phyloP scores from a whole-genome alignment of 441 rosid genomes.

The Bruguiera hainesii region DNA sequence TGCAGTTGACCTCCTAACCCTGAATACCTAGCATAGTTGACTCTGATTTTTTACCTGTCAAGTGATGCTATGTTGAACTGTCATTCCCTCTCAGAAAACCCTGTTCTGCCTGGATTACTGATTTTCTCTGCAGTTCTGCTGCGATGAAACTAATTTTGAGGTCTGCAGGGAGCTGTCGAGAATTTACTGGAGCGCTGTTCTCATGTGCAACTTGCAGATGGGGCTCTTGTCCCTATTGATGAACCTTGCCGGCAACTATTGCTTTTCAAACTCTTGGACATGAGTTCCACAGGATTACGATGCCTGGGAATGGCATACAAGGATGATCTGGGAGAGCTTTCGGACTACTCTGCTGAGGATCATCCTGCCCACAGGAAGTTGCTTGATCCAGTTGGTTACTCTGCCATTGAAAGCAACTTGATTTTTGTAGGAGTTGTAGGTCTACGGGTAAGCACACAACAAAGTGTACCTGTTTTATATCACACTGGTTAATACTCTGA shows the following conservation, averaged over 20 bases:
- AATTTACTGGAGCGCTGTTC: conserved; percentile 76
- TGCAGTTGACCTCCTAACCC: no score
- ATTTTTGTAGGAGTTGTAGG: conserved; percentile 80
- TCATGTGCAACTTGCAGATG: conserved; percentile 73
- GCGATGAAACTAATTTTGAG: conserved; percentile 7
- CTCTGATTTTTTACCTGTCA: no score
- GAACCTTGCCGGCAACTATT: conserved; percentile 63
- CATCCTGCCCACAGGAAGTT: conserved; percentile 87
- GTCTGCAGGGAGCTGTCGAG: conserved; percentile 84
- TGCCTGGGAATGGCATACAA: conserved; percentile 85
- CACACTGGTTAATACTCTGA: neutral
- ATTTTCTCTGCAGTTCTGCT: neutral
- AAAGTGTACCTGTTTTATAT: conserved; percentile 3
- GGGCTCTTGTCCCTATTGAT: conserved; percentile 64
- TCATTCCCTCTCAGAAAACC: neutral
- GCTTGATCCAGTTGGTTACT: conserved; percentile 71
- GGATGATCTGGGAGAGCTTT: conserved; percentile 74
- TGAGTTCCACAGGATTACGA: conserved; percentile 83
- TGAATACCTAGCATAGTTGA: no score
- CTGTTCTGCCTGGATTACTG: neutral
- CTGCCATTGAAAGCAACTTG: conserved; percentile 58
- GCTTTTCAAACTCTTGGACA: conserved; percentile 54
- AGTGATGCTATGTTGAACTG: no score
- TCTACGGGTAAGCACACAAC: conserved; percentile 50
- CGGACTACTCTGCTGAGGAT: conserved; percentile 55